Percentiles rank a stretch among this genome's conserved stretches.
Evolutionary conservation across 140 eudicot genomes (phyloP).

Genomic region (Stevia rebaudiana): DNA sequence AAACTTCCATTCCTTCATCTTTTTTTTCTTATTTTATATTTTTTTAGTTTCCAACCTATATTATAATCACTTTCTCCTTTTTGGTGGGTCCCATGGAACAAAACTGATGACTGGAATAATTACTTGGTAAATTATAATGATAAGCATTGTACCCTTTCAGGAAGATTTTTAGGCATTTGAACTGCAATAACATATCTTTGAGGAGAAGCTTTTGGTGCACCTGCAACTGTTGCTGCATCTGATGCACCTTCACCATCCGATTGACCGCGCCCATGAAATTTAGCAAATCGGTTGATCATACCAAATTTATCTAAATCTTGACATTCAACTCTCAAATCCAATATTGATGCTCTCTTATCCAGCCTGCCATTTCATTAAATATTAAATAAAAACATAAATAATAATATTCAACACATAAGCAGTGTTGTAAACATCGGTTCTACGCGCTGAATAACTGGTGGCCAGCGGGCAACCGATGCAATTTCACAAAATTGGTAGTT

Average conservation of each 20-base stretch:
- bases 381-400: no score
- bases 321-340: conserved; percentile 71
- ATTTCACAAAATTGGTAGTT: no score
- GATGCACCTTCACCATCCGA: conserved; percentile 57
- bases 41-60: no score
- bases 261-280: conserved; percentile 77
- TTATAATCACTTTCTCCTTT: conserved; percentile 28
- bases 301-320: conserved; percentile 79
- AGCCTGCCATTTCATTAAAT: no score
- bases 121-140: no score
- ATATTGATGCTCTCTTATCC: conserved; percentile 62
- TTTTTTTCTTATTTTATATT: no score
- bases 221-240: conserved; percentile 29
- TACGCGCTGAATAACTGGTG: no score
- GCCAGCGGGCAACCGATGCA: no score
- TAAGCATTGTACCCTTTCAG: conserved; percentile 77
- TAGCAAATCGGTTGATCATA: conserved; percentile 72
- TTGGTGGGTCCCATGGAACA: not conserved
- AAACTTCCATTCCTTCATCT: not conserved
- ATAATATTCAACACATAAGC: no score
- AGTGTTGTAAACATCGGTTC: no score
- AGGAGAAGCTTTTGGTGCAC: conserved; percentile 40
- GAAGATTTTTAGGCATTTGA: conserved; percentile 63
- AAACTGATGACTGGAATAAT: conserved; percentile 14
- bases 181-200: conserved; percentile 72